Evolutionary conservation across 495 filamentous ascomycete genomes (phyloP).

Genomic region (Daldinia grandis): DNA sequence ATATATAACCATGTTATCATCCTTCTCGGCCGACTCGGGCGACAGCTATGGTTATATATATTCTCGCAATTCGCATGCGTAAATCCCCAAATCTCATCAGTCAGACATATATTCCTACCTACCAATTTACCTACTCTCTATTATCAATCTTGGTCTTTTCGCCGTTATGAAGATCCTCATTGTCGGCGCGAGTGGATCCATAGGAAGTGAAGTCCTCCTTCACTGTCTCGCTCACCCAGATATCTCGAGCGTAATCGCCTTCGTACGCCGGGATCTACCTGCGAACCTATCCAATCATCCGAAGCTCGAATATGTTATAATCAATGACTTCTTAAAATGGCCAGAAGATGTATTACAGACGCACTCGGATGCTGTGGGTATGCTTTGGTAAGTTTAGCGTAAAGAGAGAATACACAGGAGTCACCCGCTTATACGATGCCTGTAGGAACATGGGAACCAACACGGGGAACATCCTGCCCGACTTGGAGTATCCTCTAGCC

Average conservation of each 20-base stretch:
- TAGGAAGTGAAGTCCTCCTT: neutral
- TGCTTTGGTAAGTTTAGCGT: neutral
- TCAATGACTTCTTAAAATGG: neutral
- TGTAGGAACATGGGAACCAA: neutral
- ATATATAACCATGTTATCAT: neutral
- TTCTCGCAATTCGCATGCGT: neutral
- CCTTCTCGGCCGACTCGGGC: constrained; percentile 1
- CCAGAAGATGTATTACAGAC: neutral
- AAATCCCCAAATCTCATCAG: neutral
- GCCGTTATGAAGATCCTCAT: neutral
- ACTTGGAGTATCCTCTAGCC: neutral
- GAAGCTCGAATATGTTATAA: neutral
- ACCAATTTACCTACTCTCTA: neutral
- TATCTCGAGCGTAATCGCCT: neutral
- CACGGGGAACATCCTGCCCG: neutral
- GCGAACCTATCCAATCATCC: neutral
- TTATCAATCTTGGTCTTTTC: neutral
- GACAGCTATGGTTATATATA: neutral
- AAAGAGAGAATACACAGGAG: neutral
- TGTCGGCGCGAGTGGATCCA: neutral
- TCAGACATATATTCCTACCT: neutral
- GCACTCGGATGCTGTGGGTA: neutral
- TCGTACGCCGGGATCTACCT: neutral
- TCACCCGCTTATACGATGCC: neutral
- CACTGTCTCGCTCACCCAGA: neutral